These are phyloP conservation scores for Trichophyton rubrum DNA, from an alignment of 2,329 filamentous ascomycete genomes.

Conservation along the genomic window DNA sequence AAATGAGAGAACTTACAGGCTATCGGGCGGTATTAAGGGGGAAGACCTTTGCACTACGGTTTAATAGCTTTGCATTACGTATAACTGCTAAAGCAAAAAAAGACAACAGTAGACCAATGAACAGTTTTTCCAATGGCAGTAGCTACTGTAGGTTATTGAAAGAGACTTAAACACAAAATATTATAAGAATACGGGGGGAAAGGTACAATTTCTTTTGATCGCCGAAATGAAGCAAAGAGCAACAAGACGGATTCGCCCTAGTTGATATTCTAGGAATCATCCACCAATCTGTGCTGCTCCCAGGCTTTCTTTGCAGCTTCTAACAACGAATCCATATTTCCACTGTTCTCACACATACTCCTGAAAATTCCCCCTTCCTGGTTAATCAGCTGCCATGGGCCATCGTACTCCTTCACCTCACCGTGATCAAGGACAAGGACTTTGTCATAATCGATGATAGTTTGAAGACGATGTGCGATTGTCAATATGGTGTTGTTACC, in stretches of 20 bases:
- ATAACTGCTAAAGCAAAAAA: neutral
- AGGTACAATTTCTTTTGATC: neutral
- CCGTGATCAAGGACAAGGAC: slow-evolving; percentile 90
- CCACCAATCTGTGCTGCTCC: slow-evolving; percentile 36
- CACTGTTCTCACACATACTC: slow-evolving; percentile 57
- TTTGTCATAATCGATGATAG: slow-evolving; percentile 97
- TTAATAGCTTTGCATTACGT: neutral
- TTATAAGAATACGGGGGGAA: neutral
- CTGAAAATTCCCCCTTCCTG: slow-evolving; percentile 55
- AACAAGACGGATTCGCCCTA: neutral
- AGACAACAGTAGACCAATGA: neutral
- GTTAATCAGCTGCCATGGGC: slow-evolving; percentile 69
- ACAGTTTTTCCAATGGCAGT: neutral
- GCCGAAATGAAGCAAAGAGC: neutral
- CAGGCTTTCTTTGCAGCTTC: slow-evolving; percentile 42
- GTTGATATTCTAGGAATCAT: slow-evolving; percentile 24
- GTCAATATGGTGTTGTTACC: slow-evolving; percentile 78
- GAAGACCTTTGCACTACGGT: neutral
- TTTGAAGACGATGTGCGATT: slow-evolving; percentile 89
- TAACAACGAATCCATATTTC: slow-evolving; percentile 46
- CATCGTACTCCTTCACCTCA: slow-evolving; percentile 74
- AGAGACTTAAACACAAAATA: neutral
- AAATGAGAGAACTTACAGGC: too few relatives aligned
- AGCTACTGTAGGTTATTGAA: neutral
- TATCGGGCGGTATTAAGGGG: neutral